These are phyloP conservation scores for Leptographium flavum DNA, from an alignment of 2,329 filamentous ascomycete species.

Conservation along the genomic window DNA sequence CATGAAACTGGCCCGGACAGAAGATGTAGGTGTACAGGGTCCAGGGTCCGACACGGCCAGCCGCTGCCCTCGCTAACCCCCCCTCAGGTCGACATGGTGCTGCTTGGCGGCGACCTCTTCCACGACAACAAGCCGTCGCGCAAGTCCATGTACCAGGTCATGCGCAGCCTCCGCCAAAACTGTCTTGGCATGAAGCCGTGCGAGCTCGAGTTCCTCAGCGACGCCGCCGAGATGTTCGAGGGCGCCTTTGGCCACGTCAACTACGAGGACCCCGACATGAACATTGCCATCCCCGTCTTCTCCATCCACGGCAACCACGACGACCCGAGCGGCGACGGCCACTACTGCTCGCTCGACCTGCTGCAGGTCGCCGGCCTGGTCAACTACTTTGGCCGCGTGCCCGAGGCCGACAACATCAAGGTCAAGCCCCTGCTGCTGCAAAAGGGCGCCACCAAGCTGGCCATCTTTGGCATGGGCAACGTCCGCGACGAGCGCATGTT, in stretches of 20 bases:
- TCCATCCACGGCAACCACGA: slow-evolving; percentile 98
- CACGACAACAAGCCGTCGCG: slow-evolving; percentile 96
- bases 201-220: slow-evolving; percentile 85
- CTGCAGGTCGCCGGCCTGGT: slow-evolving; percentile 81
- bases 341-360: slow-evolving; percentile 79
- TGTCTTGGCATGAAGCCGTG: slow-evolving; percentile 93
- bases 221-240: slow-evolving; percentile 81
- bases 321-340: slow-evolving; percentile 91
- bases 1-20: slow-evolving; percentile 70
- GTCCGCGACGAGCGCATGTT: slow-evolving; percentile 91
- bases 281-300: slow-evolving; percentile 92
- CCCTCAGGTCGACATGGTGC: slow-evolving; percentile 74
- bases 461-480: slow-evolving; percentile 88
- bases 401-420: slow-evolving; percentile 84
- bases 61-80: too few species aligned
- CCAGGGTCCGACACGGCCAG: too few species aligned
- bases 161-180: slow-evolving; percentile 84
- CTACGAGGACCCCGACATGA: slow-evolving; percentile 95
- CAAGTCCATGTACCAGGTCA: slow-evolving; percentile 94
- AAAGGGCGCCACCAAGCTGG: slow-evolving; percentile 84
- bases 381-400: slow-evolving; percentile 90
- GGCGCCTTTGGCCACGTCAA: slow-evolving; percentile 89
- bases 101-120: slow-evolving; percentile 88
- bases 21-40: slow-evolving; percentile 62
- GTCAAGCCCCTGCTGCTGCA: slow-evolving; percentile 86